Evolutionary conservation across 371 early-diverging fungal species (phyloP), one percentile per base, ranked within the genome.

Genomic region (Funneliformis caledonium): DNA sequence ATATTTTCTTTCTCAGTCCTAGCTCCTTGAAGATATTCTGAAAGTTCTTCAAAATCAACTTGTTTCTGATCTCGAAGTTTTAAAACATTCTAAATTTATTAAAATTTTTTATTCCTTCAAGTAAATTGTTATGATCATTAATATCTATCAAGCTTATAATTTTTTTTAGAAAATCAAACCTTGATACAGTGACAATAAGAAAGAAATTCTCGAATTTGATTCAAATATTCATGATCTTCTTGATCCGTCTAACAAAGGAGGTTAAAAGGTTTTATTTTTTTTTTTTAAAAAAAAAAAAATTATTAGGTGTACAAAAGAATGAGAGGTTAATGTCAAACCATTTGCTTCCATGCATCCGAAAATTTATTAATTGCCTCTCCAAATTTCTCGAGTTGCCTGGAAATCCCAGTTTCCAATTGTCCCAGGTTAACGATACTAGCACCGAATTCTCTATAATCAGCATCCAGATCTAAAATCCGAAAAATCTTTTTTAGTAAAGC

Each of bases 61-160:
- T 97, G 97, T 85, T 97, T 97, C 85, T 97, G 96, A 85, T 97
- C 98, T 14, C 97, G 88, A 65, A 92, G 81, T 81, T 93, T 94
- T 43, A 97, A 86, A 12, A 95, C 85, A 81, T 92, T 92, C 94
- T 94, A 84, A 62, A 52, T 12, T 68, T 26, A 26, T 26, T 26
- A 26, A 26, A 26, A 26, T 26, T 52, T 16, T 43, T 26, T 31
- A 67, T 50, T 48, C 22, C 33, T 72, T 26, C 62, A 22, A 33
- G 26, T 14, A 50, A 22, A 47, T 4, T 37, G 37, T 2, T 37
- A 37, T 37, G 37, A 37, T 37, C 37, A 37, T 6, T 19, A 37
- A 73, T 19, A 48, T 9, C 14, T 37, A n/a, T 16, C 22, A 16
- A 52, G 16, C 7, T 19, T 1, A 0, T 19, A 48, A 16, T 52